Evolutionary conservation across 1,284 basidiomycete species (phyloP).

Genomic region (Tilletia indica): DNA sequence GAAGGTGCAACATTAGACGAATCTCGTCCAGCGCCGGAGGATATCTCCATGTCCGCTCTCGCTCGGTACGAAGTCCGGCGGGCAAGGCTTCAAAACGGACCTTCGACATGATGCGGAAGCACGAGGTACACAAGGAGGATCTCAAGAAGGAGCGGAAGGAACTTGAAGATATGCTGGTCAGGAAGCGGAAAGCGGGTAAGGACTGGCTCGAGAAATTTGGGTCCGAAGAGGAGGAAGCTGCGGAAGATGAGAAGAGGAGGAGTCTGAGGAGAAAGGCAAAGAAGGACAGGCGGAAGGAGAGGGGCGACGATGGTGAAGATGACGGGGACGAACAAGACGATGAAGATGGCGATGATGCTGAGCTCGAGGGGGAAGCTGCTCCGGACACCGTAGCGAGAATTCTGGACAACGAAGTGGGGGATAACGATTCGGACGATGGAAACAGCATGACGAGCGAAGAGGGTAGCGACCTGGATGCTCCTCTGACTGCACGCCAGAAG

Average conservation of each 20-base stretch:
- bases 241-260: slow-evolving; percentile 10
- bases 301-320: not conserved
- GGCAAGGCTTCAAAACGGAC: not conserved
- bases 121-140: slow-evolving; percentile 7
- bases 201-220: slow-evolving; percentile 22
- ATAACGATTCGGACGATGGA: slow-evolving; percentile 5
- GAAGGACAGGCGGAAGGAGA: not conserved
- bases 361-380: not conserved
- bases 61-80: slow-evolving; percentile 1
- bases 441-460: slow-evolving; percentile 15
- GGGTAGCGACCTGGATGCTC: slow-evolving; percentile 1
- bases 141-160: not conserved
- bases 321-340: slow-evolving; percentile 20
- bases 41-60: slow-evolving; percentile 4
- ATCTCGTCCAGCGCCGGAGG: not conserved
- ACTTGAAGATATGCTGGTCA: not conserved
- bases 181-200: slow-evolving; percentile 13
- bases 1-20: slow-evolving; percentile 7
- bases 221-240: not conserved
- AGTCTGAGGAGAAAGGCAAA: slow-evolving; percentile 19
- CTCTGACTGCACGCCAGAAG: not conserved
- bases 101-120: slow-evolving; percentile 16
- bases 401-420: not conserved
- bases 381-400: not conserved
- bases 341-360: not conserved